Evolutionary conservation across 208 protist genomes (phyloP), one percentile per base, ranked within the genome.

Genomic region (Trypanosoma boissoni): DNA sequence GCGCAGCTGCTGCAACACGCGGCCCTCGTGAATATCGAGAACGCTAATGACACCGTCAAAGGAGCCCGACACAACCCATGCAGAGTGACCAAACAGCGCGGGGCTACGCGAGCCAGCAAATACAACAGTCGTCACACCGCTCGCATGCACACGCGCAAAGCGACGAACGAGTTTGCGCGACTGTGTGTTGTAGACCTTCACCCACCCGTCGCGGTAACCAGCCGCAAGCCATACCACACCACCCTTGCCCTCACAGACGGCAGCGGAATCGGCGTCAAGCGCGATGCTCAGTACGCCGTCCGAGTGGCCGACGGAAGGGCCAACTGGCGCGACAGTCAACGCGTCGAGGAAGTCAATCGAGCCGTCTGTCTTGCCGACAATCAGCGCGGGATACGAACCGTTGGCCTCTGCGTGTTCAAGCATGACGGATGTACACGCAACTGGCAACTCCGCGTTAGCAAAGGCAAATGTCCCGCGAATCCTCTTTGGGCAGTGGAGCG

Each of bases 111-210:
- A 45, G 1, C 84, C 88, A 8, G 68, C 56, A 70, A 95, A 95
- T 6, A 73, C 29, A 21, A 92, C 37, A 6, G 73, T 52, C 6
- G 71, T 90, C 18, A 95, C 76, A 36, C 88, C 88, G 20, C 80
- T 67, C 8, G 60, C 24, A 64, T 95, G 84, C 41, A 74, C 72
- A 34, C 66, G 58, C 26, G 71, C 48, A 62, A 95, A 92, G 36
- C 81, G 80, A 14, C 88, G 78, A 34, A 89, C 68, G 28, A 95
- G 65, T 53, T 87, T 83, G 64, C 74, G 72, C 16, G 61, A 80
- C 29, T 70, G 62, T 3, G 72, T 37, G 51, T 91, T 86, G 70
- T 87, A 95, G 26, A 95, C 72, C 58, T 91, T 90, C 14, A 95
- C 76, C 61, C 69, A 76, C 2, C 88, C 88, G 54, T 91, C 83